A percentile compares a stretch with the other conserved stretches of the same genome.
phyloP scores from a whole-genome alignment of 1,284 basidiomycete genomes.

The Papiliotrema nemorosa region DNA sequence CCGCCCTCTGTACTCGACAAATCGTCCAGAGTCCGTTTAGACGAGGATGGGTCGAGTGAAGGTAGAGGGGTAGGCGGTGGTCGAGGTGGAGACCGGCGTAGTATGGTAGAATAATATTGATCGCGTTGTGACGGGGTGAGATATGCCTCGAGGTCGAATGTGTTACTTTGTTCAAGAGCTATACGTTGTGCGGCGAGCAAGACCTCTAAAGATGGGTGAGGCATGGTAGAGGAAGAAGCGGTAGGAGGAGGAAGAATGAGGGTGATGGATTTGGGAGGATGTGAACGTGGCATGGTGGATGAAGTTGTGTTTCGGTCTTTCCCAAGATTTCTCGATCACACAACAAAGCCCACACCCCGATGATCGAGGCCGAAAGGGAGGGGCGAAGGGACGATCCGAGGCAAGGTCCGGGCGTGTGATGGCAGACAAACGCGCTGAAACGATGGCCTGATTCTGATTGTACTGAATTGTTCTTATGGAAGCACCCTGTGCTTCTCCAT shows the following conservation, averaged over 20 bases:
- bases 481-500: no score
- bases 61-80: neutral
- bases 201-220: slow-evolving; percentile 22
- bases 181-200: slow-evolving; percentile 33
- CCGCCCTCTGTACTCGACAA: neutral
- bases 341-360: no score
- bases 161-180: slow-evolving; percentile 24
- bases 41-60: neutral
- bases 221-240: slow-evolving; percentile 6
- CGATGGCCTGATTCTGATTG: no score
- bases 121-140: slow-evolving; percentile 23
- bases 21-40: neutral
- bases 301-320: neutral
- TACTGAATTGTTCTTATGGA: no score
- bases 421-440: no score
- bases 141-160: slow-evolving; percentile 37
- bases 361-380: no score
- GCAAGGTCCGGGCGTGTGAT: no score
- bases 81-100: neutral
- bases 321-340: no score
- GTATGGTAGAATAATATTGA: slow-evolving; percentile 16
- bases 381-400: no score
- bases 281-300: slow-evolving; percentile 23
- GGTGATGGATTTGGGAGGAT: slow-evolving; percentile 21
- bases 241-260: slow-evolving; percentile 28